Evolutionary conservation across 805 yeast species (phyloP), one percentile per base, ranked within the genome.

Genomic region (Wickerhamiella azyma): DNA sequence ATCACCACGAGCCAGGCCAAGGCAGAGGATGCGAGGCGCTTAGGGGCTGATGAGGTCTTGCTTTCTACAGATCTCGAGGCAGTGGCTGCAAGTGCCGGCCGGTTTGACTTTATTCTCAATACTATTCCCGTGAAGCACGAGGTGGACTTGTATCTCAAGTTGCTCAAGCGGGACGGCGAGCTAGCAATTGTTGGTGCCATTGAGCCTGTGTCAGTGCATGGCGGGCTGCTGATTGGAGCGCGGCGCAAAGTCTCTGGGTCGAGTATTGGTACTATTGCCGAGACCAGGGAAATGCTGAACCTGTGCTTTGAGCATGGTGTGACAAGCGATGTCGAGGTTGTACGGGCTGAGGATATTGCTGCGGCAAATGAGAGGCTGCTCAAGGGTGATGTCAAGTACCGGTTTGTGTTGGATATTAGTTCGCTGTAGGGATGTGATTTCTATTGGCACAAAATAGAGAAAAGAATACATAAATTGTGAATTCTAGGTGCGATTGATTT

Each of bases 141-240:
- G 51, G 59, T 78, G 45, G 65, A 66, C 51, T 57, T 66, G 26
- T 74, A 75, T 59, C 56, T 79, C 51, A 58, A 62, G 24, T 60
- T 70, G 21, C 66, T 82, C 60, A 76, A 70, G 58, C 74, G 78
- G 37, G 73, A 74, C 58, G 79, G 79, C 48, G 65, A 67, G 42
- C 72, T 78, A 56, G 69, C 77, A 46, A 67, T 79, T 32, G 86
- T 77, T 48, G 89, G 89, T 48, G 66, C 80, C 57, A 85, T 89
- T 9, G 57, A 50, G 19, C 14, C 17, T 46, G 19, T 26, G 26
- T 19, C 77, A 37, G 82, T 81, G 19, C 77, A 68, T 35, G 61
- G 66, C 21, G 62, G 71, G 18, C 55, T 63, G 50, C 63, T 72
- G 41, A 64, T 70, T 36, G 64, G 77, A 50, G 80, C 81, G n/a